Evolutionary conservation across 306 rosid genomes (phyloP).

Genomic region (Dryas drummondii): DNA sequence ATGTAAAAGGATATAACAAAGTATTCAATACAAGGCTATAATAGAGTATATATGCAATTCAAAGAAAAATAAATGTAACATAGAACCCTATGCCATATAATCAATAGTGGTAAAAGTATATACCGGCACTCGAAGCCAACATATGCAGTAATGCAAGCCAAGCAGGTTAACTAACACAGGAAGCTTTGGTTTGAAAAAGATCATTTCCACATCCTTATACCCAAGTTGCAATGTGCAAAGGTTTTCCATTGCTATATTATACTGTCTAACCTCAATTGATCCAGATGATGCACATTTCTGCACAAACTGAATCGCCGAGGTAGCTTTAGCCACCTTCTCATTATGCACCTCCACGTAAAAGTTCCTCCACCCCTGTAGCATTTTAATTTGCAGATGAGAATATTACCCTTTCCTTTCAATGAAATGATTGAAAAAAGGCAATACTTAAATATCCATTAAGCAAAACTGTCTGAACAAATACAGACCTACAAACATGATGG

Average conservation of each 20-base stretch:
- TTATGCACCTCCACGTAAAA: constrained; percentile 61
- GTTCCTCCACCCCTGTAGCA: constrained; percentile 63
- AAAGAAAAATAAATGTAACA: neutral
- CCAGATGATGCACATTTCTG: constrained; percentile 40
- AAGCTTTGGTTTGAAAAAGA: constrained; percentile 54
- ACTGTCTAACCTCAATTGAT: constrained; percentile 67
- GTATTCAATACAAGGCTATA: neutral
- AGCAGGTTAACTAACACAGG: constrained; percentile 65
- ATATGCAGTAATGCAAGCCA: constrained; percentile 63
- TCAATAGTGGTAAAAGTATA: constrained; percentile 11
- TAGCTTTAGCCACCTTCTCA: constrained; percentile 49
- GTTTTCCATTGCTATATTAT: constrained; percentile 49
- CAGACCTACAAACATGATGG: neutral
- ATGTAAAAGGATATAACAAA: too few species aligned
- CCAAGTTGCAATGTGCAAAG: constrained; percentile 51
- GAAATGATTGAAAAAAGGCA: too few species aligned
- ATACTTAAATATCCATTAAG: neutral
- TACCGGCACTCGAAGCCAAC: constrained; percentile 65
- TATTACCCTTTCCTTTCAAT: too few species aligned
- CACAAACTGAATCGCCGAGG: constrained; percentile 43
- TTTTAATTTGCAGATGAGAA: neutral
- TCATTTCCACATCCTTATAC: constrained; percentile 60
- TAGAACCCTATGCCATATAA: neutral
- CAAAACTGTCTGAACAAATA: neutral
- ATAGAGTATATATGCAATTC: neutral